Evolutionary conservation across 2,329 filamentous ascomycete species (phyloP), one percentile per base, ranked within the genome.

Genomic region (Trichoderma pleuroti): DNA sequence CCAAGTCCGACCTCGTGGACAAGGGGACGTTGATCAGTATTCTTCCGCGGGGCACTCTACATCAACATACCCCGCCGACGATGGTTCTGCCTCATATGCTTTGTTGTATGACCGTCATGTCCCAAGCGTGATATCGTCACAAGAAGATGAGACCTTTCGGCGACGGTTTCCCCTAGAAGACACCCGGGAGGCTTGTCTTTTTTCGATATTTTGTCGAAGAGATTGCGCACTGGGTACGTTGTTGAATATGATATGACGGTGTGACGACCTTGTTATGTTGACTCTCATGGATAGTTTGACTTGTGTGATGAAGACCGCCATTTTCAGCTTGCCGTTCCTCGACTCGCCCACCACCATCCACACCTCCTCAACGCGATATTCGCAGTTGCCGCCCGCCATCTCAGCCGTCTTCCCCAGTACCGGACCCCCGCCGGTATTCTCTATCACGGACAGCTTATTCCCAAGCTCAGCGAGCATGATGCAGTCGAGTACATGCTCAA

Each of bases 361-460:
- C 80, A 81, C 7, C 74, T 82, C 0, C 77, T 82, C n/a, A 78
- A 82, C 60, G 79, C 81, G 36, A 79, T 82, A n/a, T 82, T 82
- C 63, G 81, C 81, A 1, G 77, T 82, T 0, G 80, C 81, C 5
- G 80, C 81, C 0, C 80, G 81, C 5, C 81, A 82, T 69, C 73
- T 82, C 4, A 80, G 78, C 16, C 80, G 81, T 1, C 72, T 82
- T 1, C 81, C 81, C 0, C 78, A 81, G 56, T 82, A 80, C 74
- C 80, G 77, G 68, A 81, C 81, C 3, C 68, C 76, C 2, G 73
- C 72, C 3, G 81, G 81, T 0, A 78, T 82, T 14, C 49, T 79
- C 1, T 82, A 82, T 68, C 79, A 81, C 36, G 80, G 80, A 0
- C 80, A 82, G 46, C 76, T 80, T 0, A 76, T 82, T 0, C 76